Conservation (phyloP, 306 rosid species). For the Acmispon strigosus region DNA sequence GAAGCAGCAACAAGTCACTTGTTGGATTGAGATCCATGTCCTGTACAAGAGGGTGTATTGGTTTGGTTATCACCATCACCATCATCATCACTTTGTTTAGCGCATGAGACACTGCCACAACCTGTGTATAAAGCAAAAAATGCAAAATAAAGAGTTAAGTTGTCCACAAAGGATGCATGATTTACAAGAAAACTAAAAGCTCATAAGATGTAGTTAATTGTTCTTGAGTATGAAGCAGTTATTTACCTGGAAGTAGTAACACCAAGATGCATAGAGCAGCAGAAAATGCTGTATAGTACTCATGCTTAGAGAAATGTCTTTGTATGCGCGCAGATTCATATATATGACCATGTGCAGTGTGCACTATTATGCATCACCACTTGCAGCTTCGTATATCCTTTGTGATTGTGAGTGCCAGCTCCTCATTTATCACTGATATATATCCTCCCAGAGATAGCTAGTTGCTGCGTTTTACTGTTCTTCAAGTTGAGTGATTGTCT, state of each 20-base stretch:
- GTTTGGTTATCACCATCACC: slow-evolving; percentile 1
- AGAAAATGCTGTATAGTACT: neutral
- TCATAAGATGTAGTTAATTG: neutral
- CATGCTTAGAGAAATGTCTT: neutral
- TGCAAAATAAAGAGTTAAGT: neutral
- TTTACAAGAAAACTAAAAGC: neutral
- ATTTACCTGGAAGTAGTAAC: slow-evolving; percentile 8
- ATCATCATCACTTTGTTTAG: neutral
- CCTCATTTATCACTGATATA: no score
- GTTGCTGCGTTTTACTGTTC: no score
- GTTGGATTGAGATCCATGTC: slow-evolving; percentile 20
- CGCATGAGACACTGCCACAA: slow-evolving; percentile 11
- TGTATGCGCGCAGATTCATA: neutral
- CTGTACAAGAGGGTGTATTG: slow-evolving; percentile 22
- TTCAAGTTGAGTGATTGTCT: no score
- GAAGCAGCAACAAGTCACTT: slow-evolving; percentile 1
- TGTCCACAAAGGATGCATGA: neutral
- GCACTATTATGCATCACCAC: neutral
- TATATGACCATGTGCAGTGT: neutral
- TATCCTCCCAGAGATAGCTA: no score
- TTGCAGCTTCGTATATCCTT: neutral
- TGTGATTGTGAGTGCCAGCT: neutral
- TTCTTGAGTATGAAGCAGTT: neutral
- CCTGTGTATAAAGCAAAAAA: slow-evolving; percentile 1
- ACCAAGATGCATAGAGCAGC: slow-evolving; percentile 11